Evolutionary conservation across 1,284 basidiomycete genomes (phyloP).

Genomic region (Trametes pubescens): DNA sequence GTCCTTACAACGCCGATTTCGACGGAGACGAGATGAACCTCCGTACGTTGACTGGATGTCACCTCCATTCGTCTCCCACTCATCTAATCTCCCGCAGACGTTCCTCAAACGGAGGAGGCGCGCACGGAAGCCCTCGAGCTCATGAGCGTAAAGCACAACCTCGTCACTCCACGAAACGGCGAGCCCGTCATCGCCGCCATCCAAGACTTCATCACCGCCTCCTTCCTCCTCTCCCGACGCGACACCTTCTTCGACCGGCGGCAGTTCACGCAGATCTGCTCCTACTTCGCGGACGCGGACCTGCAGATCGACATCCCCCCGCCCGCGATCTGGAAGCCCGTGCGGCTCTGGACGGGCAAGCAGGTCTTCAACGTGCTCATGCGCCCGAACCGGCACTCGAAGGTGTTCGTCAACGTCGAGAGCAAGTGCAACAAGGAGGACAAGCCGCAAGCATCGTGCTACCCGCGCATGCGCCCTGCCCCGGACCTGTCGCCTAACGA

Average conservation of each 20-base stretch:
- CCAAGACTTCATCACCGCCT: constrained; percentile 98
- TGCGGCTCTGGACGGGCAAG: constrained; percentile 97
- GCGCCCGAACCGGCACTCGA: constrained; percentile 89
- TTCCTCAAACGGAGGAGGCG: constrained; percentile 99
- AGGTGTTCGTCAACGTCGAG: constrained; percentile 94
- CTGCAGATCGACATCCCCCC: constrained; percentile 96
- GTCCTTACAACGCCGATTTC: constrained; percentile 99
- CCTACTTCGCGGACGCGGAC: constrained; percentile 92
- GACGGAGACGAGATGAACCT: constrained; percentile 99
- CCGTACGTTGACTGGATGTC: constrained; percentile 61
- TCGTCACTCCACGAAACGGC: constrained; percentile 97
- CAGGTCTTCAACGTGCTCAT: constrained; percentile 98
- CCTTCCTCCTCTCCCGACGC: constrained; percentile 92
- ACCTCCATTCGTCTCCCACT: neutral
- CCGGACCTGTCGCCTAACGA: constrained; percentile 97
- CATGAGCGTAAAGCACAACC: constrained; percentile 98
- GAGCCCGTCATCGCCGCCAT: constrained; percentile 99
- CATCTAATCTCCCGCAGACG: constrained; percentile 62
- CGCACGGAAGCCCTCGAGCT: constrained; percentile 97
- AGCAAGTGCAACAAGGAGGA: constrained; percentile 95
- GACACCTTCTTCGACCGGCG: constrained; percentile 95
- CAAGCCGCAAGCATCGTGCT: constrained; percentile 75
- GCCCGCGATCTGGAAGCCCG: constrained; percentile 94
- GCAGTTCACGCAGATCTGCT: constrained; percentile 97
- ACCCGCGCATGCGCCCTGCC: constrained; percentile 64